A percentile compares a stretch with the other conserved stretches of the same genome.
Conservation (phyloP, 2,329 filamentous ascomycete species). For the Talaromyces marneffei region DNA sequence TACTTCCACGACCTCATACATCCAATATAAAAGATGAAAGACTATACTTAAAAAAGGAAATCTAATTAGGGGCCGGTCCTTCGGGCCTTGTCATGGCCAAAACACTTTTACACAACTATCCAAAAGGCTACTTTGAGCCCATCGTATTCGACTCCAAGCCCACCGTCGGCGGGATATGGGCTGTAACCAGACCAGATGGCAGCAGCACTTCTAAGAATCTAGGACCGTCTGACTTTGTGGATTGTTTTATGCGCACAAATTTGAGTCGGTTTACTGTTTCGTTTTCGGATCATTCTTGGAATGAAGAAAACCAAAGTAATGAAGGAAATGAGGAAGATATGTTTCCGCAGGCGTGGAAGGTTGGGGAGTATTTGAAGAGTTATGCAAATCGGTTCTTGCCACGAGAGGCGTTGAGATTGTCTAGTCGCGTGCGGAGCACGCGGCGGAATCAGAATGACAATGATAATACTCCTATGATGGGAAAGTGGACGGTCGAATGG, state of each 20-base stretch:
- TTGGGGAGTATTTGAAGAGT: constrained; percentile 63
- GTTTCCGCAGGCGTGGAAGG: constrained; percentile 71
- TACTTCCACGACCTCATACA: no score
- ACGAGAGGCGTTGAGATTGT: constrained; percentile 44
- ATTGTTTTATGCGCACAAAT: constrained; percentile 56
- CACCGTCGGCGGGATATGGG: constrained; percentile 72
- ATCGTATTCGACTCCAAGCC: constrained; percentile 63
- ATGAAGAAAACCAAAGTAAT: constrained; percentile 23
- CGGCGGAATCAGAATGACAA: constrained; percentile 17
- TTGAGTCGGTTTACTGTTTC: constrained; percentile 68
- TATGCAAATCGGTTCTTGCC: constrained; percentile 58
- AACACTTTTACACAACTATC: constrained; percentile 59
- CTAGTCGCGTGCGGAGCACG: constrained; percentile 36
- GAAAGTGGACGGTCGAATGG: constrained; percentile 37
- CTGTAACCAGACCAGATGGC: constrained; percentile 43
- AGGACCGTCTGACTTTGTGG: constrained; percentile 39
- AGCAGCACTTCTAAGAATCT: background rate
- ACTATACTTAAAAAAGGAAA: background rate
- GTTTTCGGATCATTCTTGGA: constrained; percentile 62
- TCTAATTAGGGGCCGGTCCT: constrained; percentile 56
- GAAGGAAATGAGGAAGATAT: constrained; percentile 42
- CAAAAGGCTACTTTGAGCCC: constrained; percentile 55
- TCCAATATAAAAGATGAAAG: no score
- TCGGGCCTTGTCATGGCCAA: constrained; percentile 67
- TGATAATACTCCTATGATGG: constrained; percentile 21